Conservation (phyloP, 2,329 filamentous ascomycete species). For the Macrophomina tecta region DNA sequence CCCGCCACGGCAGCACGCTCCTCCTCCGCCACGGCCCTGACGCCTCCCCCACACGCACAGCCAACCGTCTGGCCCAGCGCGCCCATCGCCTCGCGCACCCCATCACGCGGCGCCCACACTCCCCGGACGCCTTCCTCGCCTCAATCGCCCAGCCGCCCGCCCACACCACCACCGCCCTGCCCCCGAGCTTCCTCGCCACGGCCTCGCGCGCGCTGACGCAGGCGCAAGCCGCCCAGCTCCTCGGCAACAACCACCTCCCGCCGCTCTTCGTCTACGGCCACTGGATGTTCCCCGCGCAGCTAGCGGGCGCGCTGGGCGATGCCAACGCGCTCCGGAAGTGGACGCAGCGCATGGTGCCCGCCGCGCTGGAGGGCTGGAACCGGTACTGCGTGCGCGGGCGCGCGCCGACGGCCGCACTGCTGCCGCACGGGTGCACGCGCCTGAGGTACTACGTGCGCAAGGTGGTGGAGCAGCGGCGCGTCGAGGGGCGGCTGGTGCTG, state of each 20-base stretch:
- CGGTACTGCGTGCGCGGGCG: not conserved
- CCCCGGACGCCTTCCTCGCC: not conserved
- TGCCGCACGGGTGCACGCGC: not conserved
- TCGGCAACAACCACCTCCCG: not conserved
- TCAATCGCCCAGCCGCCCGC: not conserved
- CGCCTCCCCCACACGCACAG: not conserved
- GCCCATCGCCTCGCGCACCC: not conserved
- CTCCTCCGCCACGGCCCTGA: not conserved
- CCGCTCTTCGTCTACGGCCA: conserved; percentile 26
- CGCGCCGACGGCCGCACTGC: not conserved
- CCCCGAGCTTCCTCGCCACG: not conserved
- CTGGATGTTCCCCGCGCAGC: conserved; percentile 5
- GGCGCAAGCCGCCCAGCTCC: not conserved
- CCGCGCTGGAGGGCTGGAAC: not conserved
- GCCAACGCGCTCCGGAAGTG: not conserved
- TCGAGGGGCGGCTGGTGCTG: conserved; percentile 12
- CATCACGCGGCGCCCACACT: not conserved
- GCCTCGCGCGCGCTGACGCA: not conserved
- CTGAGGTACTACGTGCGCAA: conserved; percentile 5
- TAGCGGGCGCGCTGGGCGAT: not conserved
- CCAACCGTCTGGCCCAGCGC: not conserved
- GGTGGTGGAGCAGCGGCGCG: not conserved
- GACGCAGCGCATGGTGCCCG: conserved; percentile 3
- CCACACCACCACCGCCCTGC: not conserved
- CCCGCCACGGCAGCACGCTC: not conserved